Evolutionary conservation across 805 yeast species (phyloP), one percentile per base, ranked within the genome.

Genomic region (Candida sonorensis): DNA sequence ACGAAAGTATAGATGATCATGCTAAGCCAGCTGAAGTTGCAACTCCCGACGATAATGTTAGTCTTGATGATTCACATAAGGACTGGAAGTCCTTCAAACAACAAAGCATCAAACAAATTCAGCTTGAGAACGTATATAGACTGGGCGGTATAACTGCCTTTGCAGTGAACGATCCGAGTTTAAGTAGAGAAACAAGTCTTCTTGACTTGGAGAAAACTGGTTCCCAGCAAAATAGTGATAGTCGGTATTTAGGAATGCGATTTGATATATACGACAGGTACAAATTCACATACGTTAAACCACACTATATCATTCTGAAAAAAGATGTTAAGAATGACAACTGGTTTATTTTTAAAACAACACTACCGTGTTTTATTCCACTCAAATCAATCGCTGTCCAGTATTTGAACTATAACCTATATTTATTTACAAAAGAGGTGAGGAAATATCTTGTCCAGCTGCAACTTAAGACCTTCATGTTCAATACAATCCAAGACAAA

Each of bases 61-160:
- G n/a, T n/a, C n/a, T n/a, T n/a, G n/a, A n/a, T n/a, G n/a, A n/a
- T n/a, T n/a, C n/a, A n/a, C n/a, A n/a, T n/a, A n/a, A n/a, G n/a
- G 30, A n/a, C 18, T 43, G 21, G 40, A 35, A 30, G 33, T 22
- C 8, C 49, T 50, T 17, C 15, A 47, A 20, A 40, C 48, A 19
- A 60, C 60, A 10, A 55, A 26, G 23, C 11, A 13, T 10, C 9
- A 15, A 17, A 3, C 21, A 56, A 28, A 61, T 68, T 23, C 51
- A 62, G 27, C 44, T 59, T 27, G 80, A 73, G 37, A 72, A 70
- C 40, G 51, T 70, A 13, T 61, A 58, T 34, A 45, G 80, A 32
- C 44, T 72, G 35, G 68, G 63, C 6, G 77, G 77, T 2, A 45
- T 68, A 19, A 72, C 78, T 0, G 67, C 68, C 0, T 73, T 73